Evolutionary conservation across 2,329 filamentous ascomycete species (phyloP), one percentile per base, ranked within the genome.

Genomic region (Dendryphion nanum): DNA sequence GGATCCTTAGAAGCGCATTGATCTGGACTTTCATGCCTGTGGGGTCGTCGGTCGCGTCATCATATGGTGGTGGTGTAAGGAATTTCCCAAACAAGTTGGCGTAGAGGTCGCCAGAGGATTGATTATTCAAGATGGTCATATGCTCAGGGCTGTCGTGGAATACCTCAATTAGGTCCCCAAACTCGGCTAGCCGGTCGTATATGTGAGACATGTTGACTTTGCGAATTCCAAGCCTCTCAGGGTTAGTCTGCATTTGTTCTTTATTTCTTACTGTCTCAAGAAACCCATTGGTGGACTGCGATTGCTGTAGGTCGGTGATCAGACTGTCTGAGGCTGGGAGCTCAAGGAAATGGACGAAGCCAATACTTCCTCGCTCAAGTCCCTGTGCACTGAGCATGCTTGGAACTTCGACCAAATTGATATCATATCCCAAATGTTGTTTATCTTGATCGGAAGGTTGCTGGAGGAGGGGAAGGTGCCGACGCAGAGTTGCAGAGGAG

Each of bases 321-420:
- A 86, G 71, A 6, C 77, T 75, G 59, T 88, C 84, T 15, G 81
- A 77, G 13, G 81, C 76, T 16, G 76, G 72, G 23, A 86, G 61
- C 57, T 87, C 82, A 23, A 87, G 68, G 6, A 83, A 84, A 16
- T 83, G 80, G 48, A 79, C 75, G 57, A 81, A 86, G 37, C 84
- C 84, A 56, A 86, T 72, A 14, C 82, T 85, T 29, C 84, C 84
- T 58, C 82, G 82, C 57, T 88, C 84, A 20, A 84, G 64, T 3
- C 83, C 84, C 48, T 84, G 80, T 70, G 83, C 81, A 68, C 81
- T 84, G 42, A 86, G 72, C 83, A 86, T 87, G 59, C 77, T 84
- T 28, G 84, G 84, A 16, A 79, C 67, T 56, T 85, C 82, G 0
- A 58, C 45, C n/a, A 57, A 47, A 18, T 58, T 53, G 17, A 60